These are phyloP conservation scores for Kwoniella sp. DNA, from an alignment of 768 basidiomycete genomes.

Conservation along the genomic window DNA sequence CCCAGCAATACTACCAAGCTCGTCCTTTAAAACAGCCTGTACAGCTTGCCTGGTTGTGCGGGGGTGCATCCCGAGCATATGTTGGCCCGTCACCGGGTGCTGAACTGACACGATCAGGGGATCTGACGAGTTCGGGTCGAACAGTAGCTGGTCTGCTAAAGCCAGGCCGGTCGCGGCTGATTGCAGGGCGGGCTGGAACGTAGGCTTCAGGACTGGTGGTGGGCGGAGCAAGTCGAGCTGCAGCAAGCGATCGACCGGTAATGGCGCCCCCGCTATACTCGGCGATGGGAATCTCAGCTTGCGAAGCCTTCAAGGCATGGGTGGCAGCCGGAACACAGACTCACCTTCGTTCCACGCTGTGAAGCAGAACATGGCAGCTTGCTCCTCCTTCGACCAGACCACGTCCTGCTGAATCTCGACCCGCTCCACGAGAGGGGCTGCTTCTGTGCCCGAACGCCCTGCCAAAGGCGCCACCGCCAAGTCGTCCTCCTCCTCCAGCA, in stretches of 20 bases:
- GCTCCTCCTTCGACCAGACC: conserved; percentile 20
- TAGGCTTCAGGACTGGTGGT: background rate
- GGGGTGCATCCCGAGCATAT: conserved; percentile 24
- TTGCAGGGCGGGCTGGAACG: background rate
- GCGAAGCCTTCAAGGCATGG: background rate
- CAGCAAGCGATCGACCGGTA: conserved; percentile 3
- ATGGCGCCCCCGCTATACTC: conserved; percentile 12
- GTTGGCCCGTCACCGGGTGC: conserved; percentile 17
- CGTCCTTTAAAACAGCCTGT: conserved; percentile 11
- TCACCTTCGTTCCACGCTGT: conserved; percentile 21
- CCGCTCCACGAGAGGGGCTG: too few relatives aligned
- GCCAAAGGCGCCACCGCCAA: background rate
- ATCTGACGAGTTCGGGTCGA: conserved; percentile 6
- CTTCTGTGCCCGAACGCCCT: background rate
- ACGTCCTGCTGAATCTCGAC: conserved; percentile 16
- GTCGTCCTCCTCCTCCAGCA: conserved; percentile 5
- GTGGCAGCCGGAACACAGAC: background rate
- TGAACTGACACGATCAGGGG: conserved; percentile 21
- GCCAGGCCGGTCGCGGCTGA: conserved; percentile 1
- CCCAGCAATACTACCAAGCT: background rate
- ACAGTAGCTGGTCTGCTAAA: too few relatives aligned
- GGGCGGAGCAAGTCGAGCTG: conserved; percentile 2
- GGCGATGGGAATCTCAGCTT: too few relatives aligned
- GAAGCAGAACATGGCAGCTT: conserved; percentile 22
- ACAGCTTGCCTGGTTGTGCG: conserved; percentile 18